Evolutionary conservation across 2,329 filamentous ascomycete genomes (phyloP).

Genomic region (Leptosphaerulina australis): DNA sequence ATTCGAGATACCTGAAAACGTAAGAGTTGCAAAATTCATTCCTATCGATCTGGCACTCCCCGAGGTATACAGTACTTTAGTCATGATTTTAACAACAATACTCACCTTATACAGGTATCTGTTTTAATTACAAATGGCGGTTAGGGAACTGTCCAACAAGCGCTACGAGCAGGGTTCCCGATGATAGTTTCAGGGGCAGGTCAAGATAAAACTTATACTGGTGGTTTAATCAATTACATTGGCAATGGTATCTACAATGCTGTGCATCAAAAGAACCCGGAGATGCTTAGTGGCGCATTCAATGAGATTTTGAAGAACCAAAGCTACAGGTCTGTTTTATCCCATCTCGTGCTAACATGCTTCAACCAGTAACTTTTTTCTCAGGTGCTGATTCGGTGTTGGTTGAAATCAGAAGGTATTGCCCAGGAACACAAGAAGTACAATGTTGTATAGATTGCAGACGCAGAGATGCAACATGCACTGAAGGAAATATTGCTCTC

Average conservation of each 20-base stretch:
- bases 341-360: neutral
- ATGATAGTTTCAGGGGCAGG: conserved; percentile 54
- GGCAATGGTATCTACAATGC: conserved; percentile 18
- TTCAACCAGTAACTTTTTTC: too few species aligned
- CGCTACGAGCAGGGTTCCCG: conserved; percentile 54
- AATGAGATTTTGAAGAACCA: conserved; percentile 13
- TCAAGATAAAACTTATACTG: conserved; percentile 51
- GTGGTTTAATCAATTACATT: conserved; percentile 25
- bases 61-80: conserved; percentile 13
- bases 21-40: conserved; percentile 55
- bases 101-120: conserved; percentile 26
- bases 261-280: neutral
- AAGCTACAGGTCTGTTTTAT: conserved; percentile 4
- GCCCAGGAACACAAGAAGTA: conserved; percentile 13
- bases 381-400: neutral
- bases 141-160: conserved; percentile 56
- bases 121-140: conserved; percentile 58
- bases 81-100: neutral
- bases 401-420: neutral
- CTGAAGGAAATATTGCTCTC: neutral
- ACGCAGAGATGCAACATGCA: conserved; percentile 7
- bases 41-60: conserved; percentile 55
- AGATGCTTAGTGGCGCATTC: conserved; percentile 4
- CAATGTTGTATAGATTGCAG: conserved; percentile 13
- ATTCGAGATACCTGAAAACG: conserved; percentile 49